Conservation (phyloP, 805 yeast species). For the Yarrowia sp. region DNA sequence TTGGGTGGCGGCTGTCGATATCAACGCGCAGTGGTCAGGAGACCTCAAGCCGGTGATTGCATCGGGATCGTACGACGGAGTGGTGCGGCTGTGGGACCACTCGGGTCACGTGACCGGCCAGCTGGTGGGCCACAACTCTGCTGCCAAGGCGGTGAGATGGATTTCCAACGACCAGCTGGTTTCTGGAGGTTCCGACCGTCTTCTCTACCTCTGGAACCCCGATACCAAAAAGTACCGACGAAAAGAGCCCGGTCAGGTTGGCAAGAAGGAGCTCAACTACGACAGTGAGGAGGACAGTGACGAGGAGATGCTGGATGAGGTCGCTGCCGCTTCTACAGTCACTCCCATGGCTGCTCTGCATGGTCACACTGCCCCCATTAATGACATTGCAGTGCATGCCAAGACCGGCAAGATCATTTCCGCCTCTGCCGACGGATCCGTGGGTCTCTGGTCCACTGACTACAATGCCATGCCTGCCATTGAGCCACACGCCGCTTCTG, state of each 20-base stretch:
- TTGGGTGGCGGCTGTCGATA: conserved; percentile 82
- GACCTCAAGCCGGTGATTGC: conserved; percentile 54
- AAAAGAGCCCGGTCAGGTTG: conserved; percentile 25
- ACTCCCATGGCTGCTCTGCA: conserved; percentile 63
- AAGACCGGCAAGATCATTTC: conserved; percentile 66
- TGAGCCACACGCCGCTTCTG: conserved; percentile 39
- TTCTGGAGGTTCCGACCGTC: conserved; percentile 86
- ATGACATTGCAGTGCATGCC: conserved; percentile 60
- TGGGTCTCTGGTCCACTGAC: conserved; percentile 87
- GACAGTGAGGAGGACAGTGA: conserved; percentile 36
- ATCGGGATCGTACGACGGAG: conserved; percentile 92
- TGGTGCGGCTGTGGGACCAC: conserved; percentile 83
- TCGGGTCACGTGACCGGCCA: conserved; percentile 79
- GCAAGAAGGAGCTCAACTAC: conserved; percentile 25
- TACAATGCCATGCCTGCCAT: conserved; percentile 77
- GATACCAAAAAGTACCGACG: conserved; percentile 39
- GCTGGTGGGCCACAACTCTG: conserved; percentile 82
- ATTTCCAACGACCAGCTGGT: conserved; percentile 71
- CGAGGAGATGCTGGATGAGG: conserved; percentile 48
- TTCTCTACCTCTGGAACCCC: conserved; percentile 83
- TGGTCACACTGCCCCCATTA: conserved; percentile 90
- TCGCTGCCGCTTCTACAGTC: conserved; percentile 51
- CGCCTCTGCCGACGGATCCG: conserved; percentile 74
- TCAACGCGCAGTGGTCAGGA: conserved; percentile 43
- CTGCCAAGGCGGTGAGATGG: conserved; percentile 81